Evolutionary conservation across 257 asterid genomes (phyloP).

Genomic region (Rauvolfia tetraphylla): DNA sequence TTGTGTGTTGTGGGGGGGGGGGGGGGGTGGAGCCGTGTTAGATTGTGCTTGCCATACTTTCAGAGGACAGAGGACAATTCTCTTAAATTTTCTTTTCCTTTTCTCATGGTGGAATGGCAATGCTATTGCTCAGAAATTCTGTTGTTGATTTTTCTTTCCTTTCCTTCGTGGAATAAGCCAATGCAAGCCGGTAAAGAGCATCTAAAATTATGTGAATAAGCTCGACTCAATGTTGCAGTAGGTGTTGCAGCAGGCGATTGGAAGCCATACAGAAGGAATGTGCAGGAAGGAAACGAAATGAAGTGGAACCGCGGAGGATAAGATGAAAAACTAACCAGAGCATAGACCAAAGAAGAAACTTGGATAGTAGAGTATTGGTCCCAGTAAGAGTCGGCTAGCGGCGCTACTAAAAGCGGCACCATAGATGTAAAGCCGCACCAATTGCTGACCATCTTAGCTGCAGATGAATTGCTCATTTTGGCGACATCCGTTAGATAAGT

Average conservation of each 20-base stretch:
- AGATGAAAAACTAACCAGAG: conserved; percentile 46
- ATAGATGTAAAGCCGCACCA: conserved; percentile 88
- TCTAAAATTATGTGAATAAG: not conserved
- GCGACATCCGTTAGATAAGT: conserved; percentile 72
- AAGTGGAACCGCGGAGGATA: not conserved
- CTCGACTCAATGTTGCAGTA: not conserved
- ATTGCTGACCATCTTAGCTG: conserved; percentile 71
- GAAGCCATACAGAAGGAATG: too few relatives aligned
- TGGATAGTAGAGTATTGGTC: conserved; percentile 57
- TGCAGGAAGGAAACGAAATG: not conserved
- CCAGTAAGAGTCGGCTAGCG: conserved; percentile 77
- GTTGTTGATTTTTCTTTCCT: too few relatives aligned
- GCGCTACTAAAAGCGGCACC: conserved; percentile 73
- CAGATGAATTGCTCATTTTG: conserved; percentile 78
- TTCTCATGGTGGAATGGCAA: too few relatives aligned
- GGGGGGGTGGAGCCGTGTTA: too few relatives aligned
- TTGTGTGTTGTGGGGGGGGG: too few relatives aligned
- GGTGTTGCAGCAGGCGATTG: too few relatives aligned
- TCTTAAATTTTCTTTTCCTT: too few relatives aligned
- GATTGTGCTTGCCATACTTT: too few relatives aligned
- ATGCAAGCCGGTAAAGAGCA: too few relatives aligned
- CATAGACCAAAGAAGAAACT: conserved; percentile 54
- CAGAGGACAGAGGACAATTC: too few relatives aligned
- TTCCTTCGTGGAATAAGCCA: too few relatives aligned
- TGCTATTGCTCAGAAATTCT: too few relatives aligned